Evolutionary conservation across 108 stramenopile genomes (phyloP), one percentile per base, ranked within the genome.

Genomic region (Discostella stelligeroides): DNA sequence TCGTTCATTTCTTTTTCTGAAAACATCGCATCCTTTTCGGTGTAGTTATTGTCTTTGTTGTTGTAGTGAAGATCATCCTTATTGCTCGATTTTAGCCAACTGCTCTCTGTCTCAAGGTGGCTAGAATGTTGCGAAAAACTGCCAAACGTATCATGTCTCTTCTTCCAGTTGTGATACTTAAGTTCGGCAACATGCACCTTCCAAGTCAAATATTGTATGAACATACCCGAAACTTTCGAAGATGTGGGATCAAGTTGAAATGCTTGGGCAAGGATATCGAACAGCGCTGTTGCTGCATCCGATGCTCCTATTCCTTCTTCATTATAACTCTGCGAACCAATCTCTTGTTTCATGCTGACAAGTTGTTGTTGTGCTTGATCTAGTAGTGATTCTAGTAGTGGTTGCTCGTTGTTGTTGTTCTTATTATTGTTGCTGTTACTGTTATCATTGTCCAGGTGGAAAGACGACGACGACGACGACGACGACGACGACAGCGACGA

Each of bases 141-240:
- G n/a, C n/a, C n/a, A n/a, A n/a, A n/a, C 0, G 7, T 34, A 12
- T 17, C 59, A 14, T 17, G n/a, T 14, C 37, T 27, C 24, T 60
- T 45, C 56, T 69, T 69, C 75, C 75, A 69, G 10, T 48, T 11
- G 39, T 64, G 41, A 65, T 28, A 79, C n/a, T 9, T 15, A 29
- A 25, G 23, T 20, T 73, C 65, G 8, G 62, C 67, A 43, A 69
- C 17, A 0, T 65, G 59, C 34, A 78, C 77, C 41, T 75, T 66
- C 24, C 72, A 23, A 3, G 30, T 8, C 24, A 85, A 55, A 67
- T 73, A 79, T 59, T 67, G 68, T 17, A 68, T 87, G 45, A 85
- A 87, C 50, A 78, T 86, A 41, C 75, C 84, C 4, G 78, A 84
- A 9, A 90, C 86, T 63, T 82, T 77, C 12, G 89, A 82, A 10